Percentiles rank a stretch among this genome's conserved stretches.
phyloP scores from a whole-genome alignment of 139 green algal genomes.

The Asterochloris erici region DNA sequence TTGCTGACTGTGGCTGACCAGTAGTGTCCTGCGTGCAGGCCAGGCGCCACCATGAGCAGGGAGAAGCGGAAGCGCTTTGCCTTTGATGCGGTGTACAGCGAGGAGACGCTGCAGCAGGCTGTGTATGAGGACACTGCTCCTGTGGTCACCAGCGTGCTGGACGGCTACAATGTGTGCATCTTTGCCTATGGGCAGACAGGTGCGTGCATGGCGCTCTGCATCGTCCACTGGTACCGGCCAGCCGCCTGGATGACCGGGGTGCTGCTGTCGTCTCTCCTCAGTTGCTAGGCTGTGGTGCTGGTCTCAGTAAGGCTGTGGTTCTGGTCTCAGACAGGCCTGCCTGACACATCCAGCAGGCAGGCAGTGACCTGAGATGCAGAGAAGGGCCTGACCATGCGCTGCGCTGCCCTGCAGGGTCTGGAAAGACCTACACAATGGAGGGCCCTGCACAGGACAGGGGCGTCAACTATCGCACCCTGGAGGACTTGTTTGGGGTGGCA shows the following conservation, averaged over 20 bases:
- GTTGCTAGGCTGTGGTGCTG: too few species aligned
- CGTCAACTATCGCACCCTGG: slow-evolving; percentile 35
- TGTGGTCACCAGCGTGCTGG: slow-evolving; percentile 53
- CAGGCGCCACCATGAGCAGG: neutral
- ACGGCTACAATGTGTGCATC: slow-evolving; percentile 50
- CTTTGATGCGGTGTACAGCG: slow-evolving; percentile 61
- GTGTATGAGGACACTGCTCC: slow-evolving; percentile 51
- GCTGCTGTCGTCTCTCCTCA: too few species aligned
- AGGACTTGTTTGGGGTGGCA: slow-evolving; percentile 27
- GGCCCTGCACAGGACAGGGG: slow-evolving; percentile 20
- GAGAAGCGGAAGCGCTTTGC: slow-evolving; percentile 42
- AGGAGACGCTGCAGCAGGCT: slow-evolving; percentile 43
- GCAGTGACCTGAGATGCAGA: neutral
- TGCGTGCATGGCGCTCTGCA: neutral
- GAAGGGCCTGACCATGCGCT: neutral
- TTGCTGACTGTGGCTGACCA: too few species aligned
- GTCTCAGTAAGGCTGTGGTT: too few species aligned
- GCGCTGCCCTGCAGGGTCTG: slow-evolving; percentile 1
- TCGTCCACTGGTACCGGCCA: too few species aligned
- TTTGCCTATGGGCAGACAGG: slow-evolving; percentile 27
- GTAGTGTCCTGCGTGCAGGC: neutral
- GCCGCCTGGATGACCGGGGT: too few species aligned
- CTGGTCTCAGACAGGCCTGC: neutral
- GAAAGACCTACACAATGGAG: slow-evolving; percentile 31
- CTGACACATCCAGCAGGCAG: neutral